These are phyloP conservation scores for Fusarium sulawesiense DNA, from an alignment of 2,329 filamentous ascomycete species.

Conservation along the genomic window DNA sequence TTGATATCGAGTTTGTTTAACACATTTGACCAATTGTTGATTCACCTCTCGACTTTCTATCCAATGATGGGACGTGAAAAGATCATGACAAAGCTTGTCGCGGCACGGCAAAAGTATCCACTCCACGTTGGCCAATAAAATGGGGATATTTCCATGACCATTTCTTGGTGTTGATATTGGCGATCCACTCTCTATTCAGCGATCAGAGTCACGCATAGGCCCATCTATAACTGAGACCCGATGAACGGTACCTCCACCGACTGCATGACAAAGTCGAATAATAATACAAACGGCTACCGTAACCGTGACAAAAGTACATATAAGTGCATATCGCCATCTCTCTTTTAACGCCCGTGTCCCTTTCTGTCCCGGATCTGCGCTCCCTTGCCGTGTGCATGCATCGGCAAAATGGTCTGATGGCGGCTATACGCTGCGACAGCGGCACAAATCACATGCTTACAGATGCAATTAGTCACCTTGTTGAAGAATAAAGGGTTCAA, in stretches of 20 bases:
- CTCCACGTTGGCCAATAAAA: not conserved
- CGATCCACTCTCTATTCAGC: not conserved
- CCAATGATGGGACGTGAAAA: not conserved
- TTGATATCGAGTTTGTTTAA: not conserved
- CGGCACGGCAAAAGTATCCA: not conserved
- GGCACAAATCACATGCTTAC: not conserved
- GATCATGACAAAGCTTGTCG: not conserved
- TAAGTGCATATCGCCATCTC: not conserved
- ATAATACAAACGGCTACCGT: not conserved
- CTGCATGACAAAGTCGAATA: not conserved
- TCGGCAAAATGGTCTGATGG: not conserved
- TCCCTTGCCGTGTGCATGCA: not conserved
- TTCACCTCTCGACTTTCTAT: not conserved
- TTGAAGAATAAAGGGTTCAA: not conserved
- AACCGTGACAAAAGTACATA: not conserved
- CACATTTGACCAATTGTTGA: not conserved
- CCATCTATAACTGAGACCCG: not conserved
- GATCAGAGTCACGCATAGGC: not conserved
- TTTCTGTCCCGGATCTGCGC: not conserved
- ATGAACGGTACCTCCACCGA: not conserved
- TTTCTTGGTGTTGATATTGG: not conserved
- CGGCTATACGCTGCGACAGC: not conserved
- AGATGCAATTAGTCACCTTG: not conserved
- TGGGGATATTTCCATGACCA: fast-evolving
- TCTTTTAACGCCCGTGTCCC: not conserved